Evolutionary conservation across 2,329 filamentous ascomycete species (phyloP), one percentile per base, ranked within the genome.

Genomic region (Aspergillus puulaauensis): DNA sequence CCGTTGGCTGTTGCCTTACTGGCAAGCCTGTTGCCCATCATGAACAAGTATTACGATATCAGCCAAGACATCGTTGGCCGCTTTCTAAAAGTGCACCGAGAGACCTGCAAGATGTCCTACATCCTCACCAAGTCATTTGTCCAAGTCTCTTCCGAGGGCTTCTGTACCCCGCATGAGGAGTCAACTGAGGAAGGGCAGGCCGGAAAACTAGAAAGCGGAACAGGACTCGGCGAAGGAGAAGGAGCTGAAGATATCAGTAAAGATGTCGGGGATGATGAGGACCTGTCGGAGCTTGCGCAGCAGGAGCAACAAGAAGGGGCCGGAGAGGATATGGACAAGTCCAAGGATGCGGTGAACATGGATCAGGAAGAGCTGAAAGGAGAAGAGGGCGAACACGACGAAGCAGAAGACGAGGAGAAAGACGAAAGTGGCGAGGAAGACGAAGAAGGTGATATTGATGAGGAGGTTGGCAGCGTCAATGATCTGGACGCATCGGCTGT

Each of bases 211-310:
- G 93, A 99, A 74, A 87, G 86, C 39, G 96, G 96, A 15, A 98
- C 93, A 11, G 96, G 95, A 35, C 86, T 99, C 23, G 96, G 95
- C 19, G 95, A 97, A 46, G 96, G 95, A 11, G 90, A 97, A 73
- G 96, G 93, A 17, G 93, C 90, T 4, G 93, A 99, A 71, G 93
- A 99, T 73, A 98, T 99, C 63, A 98, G 93, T 75, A 98, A 99
- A 72, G 95, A 99, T 68, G 89, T 99, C 47, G 86, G 90, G 62
- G 89, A 93, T 15, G 93, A 99, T 60, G 95, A 99, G 72, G 93
- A 99, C 70, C 79, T 99, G 4, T 87, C 90, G 0, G 95, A 99
- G 65, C 80, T 99, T 45, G 93, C 95, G 0, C 91, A 97, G 71
- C 90, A 97, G 68, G 83, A 87, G 43, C 88, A 90, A 59, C 83